Evolutionary conservation across 2,329 filamentous ascomycete genomes (phyloP), one percentile per base, ranked within the genome.

Genomic region (Ascochyta fabae): DNA sequence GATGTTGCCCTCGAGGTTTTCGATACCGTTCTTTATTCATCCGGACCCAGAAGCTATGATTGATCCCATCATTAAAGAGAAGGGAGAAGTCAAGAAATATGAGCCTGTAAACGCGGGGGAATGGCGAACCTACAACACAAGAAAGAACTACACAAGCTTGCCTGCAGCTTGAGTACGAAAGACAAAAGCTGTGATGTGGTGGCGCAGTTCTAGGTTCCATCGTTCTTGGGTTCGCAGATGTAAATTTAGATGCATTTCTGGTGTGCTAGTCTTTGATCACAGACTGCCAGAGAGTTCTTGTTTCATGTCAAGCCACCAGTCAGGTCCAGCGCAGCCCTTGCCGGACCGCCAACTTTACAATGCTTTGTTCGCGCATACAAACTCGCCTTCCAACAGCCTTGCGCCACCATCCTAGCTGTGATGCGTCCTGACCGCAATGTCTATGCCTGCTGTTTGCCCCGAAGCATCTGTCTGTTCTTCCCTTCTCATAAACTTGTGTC

Each of bases 11-110:
- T 63, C 67, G 24, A 64, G 76, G 31, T 77, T 73, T 45, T 76
- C 72, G 16, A 76, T 78, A 22, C 73, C 74, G 6, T 77, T 75
- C 47, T 78, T 78, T 42, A 69, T 74, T 22, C 68, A 70, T 24
- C 70, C 75, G 15, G 71, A 77, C 59, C 64, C 69, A 13, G 71
- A 77, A 8, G 66, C 64, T 1, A 27, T 75, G 15, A 74, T 78
- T 35, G 70, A 67, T 31, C 60, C 75, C 40, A 70, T 73, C 16
- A 52, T 77, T 47, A 71, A 72, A n/a, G 61, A 65, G n/a, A 53
- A 61, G 43, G 58, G 61, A 1, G 62, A 69, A 44, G 67, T 74
- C 34, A 75, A 73, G 56, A 76, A 69, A 55, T 77, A 76, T 54
- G 70, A 74, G 56, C 57, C 71, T 10, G 68, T 76, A 2, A 75